Percentiles rank a stretch among this genome's conserved stretches.
Conservation (phyloP, 345 rosid genomes). For the Hibiscus syriacus region DNA sequence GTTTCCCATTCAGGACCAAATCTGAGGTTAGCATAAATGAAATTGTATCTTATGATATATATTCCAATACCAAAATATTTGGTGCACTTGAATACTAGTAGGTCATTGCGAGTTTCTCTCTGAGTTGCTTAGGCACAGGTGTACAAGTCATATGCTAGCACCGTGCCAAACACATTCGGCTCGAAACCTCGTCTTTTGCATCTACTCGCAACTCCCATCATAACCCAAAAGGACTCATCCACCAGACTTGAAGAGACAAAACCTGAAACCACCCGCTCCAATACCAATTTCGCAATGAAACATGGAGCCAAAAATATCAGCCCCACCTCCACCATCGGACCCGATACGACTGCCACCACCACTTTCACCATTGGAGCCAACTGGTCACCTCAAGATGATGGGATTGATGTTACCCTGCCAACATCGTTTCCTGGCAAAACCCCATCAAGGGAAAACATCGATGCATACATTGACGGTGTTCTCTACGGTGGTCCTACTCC, state of each 20-base stretch:
- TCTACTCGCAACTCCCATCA: conserved; percentile 4
- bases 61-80: background rate
- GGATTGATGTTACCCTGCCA: conserved; percentile 36
- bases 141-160: conserved; percentile 17
- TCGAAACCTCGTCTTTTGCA: conserved; percentile 20
- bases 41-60: background rate
- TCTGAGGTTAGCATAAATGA: conserved; percentile 27
- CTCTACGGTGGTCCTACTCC: conserved; percentile 25
- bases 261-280: conserved; percentile 8
- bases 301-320: conserved; percentile 2
- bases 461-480: conserved; percentile 22
- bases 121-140: conserved; percentile 16
- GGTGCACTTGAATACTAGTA: background rate
- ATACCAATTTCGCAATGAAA: conserved; percentile 7
- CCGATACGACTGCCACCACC: background rate
- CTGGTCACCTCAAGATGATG: conserved; percentile 76
- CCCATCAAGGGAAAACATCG: conserved; percentile 23
- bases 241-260: background rate
- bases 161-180: conserved; percentile 17
- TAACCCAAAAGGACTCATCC: conserved; percentile 8
- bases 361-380: background rate
- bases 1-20: conserved; percentile 25
- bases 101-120: conserved; percentile 5
- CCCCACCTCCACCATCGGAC: background rate
- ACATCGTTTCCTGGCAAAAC: conserved; percentile 8